These are phyloP conservation scores for Acacia melanoxylon DNA, from an alignment of 306 rosid genomes.

Conservation along the genomic window DNA sequence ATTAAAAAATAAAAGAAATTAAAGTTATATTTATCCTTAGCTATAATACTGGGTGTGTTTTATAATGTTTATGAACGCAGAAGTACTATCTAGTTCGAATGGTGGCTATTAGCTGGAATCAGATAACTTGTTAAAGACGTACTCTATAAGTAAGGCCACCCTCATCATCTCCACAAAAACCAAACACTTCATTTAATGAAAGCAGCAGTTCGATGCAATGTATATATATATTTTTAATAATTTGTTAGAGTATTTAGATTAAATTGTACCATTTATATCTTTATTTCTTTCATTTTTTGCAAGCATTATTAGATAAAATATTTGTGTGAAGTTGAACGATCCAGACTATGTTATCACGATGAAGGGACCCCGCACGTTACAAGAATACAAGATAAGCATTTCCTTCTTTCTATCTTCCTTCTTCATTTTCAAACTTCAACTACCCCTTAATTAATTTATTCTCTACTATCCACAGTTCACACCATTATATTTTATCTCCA, in stretches of 20 bases:
- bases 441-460: background rate
- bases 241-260: no score
- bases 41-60: background rate
- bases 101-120: background rate
- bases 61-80: background rate
- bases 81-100: background rate
- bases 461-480: background rate
- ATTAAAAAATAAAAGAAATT: no score
- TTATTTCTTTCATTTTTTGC: background rate
- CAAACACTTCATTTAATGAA: conserved; percentile 19
- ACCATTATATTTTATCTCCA: background rate
- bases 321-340: background rate
- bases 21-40: background rate
- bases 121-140: background rate
- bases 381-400: background rate
- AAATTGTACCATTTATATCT: background rate
- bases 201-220: background rate
- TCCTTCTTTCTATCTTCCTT: background rate
- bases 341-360: background rate
- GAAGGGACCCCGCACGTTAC: background rate
- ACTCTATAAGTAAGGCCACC: background rate
- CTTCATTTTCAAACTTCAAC: background rate
- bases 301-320: background rate
- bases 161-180: conserved; percentile 1
- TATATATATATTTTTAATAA: no score